Percentiles rank a stretch among this genome's conserved stretches.
These are phyloP conservation scores for Rhododendron mucronatum DNA, from an alignment of 148 eudicot genomes.

Conservation along the genomic window DNA sequence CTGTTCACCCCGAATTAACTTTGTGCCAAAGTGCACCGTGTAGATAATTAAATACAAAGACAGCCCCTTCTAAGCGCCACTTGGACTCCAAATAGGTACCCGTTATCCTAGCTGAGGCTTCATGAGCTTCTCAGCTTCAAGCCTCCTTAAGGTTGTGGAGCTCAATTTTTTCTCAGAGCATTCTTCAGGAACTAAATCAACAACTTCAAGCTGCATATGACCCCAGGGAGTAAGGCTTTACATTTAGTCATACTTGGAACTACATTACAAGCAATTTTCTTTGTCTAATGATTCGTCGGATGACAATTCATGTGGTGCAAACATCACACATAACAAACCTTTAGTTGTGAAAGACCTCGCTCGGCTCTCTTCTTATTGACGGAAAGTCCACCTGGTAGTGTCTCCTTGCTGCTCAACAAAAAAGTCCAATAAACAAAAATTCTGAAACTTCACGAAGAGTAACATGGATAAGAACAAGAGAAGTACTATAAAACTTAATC, in stretches of 20 bases:
- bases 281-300: neutral
- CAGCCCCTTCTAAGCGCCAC: neutral
- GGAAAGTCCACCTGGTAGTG: slow-evolving; percentile 77
- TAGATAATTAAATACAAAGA: neutral
- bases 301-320: neutral
- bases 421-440: slow-evolving; percentile 10
- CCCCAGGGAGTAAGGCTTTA: neutral
- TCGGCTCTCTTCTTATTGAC: slow-evolving; percentile 85
- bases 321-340: slow-evolving; percentile 37
- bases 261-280: neutral
- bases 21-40: neutral
- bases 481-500: neutral
- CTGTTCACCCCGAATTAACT: neutral
- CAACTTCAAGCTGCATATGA: slow-evolving; percentile 79
- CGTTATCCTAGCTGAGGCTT: slow-evolving; percentile 20
- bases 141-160: slow-evolving; percentile 74
- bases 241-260: neutral
- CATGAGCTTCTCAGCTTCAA: slow-evolving; percentile 67
- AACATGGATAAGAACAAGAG: neutral
- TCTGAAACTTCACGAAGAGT: neutral
- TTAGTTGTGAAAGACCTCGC: slow-evolving; percentile 68
- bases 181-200: slow-evolving; percentile 69
- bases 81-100: slow-evolving; percentile 1
- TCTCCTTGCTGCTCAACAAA: slow-evolving; percentile 70
- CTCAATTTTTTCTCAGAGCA: slow-evolving; percentile 73